A percentile compares a stretch with the other conserved stretches of the same genome.
Conservation (phyloP, 2,329 filamentous ascomycete species). For the Raffaelea albimanens region DNA sequence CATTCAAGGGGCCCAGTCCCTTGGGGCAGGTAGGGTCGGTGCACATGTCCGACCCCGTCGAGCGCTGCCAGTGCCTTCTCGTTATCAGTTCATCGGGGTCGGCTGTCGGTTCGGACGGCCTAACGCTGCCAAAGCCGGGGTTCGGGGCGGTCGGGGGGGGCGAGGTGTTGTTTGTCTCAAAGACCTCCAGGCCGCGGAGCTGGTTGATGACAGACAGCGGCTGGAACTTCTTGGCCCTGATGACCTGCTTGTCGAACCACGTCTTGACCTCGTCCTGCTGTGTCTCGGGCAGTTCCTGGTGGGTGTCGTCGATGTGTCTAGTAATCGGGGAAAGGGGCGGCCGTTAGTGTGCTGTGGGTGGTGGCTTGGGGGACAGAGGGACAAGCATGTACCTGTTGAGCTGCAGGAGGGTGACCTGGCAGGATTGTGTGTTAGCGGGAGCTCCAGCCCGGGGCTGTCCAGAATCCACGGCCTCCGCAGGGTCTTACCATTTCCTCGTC, state of each 20-base stretch:
- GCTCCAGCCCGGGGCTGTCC: neutral
- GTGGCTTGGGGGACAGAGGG: neutral
- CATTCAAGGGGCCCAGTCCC: slow-evolving; percentile 67
- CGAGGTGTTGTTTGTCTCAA: slow-evolving; percentile 75
- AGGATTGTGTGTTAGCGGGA: neutral
- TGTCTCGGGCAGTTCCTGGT: slow-evolving; percentile 80
- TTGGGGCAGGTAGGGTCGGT: slow-evolving; percentile 81
- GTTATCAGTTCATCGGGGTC: slow-evolving; percentile 90
- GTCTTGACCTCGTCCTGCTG: slow-evolving; percentile 93
- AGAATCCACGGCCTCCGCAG: too few relatives aligned
- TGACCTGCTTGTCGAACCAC: slow-evolving; percentile 92
- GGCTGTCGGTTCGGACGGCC: slow-evolving; percentile 29
- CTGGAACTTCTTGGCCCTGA: slow-evolving; percentile 88
- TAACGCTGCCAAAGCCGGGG: slow-evolving; percentile 24
- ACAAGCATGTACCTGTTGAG: slow-evolving; percentile 55
- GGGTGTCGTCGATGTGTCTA: slow-evolving; percentile 69
- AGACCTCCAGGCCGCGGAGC: slow-evolving; percentile 82
- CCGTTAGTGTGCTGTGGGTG: neutral
- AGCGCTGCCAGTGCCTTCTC: slow-evolving; percentile 78
- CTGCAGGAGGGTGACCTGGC: slow-evolving; percentile 79
- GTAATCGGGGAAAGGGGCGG: neutral
- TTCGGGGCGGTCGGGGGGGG: slow-evolving; percentile 18
- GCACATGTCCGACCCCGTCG: slow-evolving; percentile 66
- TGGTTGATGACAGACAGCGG: slow-evolving; percentile 86
- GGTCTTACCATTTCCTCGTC: slow-evolving; percentile 83